These are phyloP conservation scores for Camelina sativa DNA, from an alignment of 345 rosid genomes.

Conservation along the genomic window DNA sequence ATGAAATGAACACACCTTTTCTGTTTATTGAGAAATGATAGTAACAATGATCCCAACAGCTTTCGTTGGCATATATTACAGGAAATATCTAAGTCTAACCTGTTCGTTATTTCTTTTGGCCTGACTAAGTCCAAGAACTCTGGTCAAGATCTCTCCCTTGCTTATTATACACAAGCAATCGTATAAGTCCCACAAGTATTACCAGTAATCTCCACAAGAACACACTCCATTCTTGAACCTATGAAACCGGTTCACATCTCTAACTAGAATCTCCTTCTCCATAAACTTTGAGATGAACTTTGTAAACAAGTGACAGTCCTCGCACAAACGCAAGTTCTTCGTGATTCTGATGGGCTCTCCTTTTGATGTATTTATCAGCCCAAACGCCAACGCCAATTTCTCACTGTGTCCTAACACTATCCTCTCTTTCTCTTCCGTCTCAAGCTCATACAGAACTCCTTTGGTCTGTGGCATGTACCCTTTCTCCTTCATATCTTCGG, in stretches of 20 bases:
- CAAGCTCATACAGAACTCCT: conserved; percentile 84
- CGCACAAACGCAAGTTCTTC: conserved; percentile 85
- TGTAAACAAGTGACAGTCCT: conserved; percentile 84
- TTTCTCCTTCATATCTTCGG: conserved; percentile 78
- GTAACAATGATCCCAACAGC: conserved; percentile 39
- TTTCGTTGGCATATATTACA: conserved; percentile 31
- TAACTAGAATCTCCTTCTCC: conserved; percentile 75
- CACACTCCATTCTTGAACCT: conserved; percentile 77
- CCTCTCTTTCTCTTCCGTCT: conserved; percentile 69
- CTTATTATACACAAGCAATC: conserved; percentile 37
- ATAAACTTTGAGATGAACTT: conserved; percentile 78
- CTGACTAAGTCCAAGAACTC: conserved; percentile 19
- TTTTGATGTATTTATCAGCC: conserved; percentile 66
- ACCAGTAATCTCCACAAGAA: conserved; percentile 93
- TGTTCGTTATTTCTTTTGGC: conserved; percentile 22
- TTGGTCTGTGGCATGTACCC: conserved; percentile 83
- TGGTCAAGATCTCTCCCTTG: conserved; percentile 32
- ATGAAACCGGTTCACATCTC: conserved; percentile 89
- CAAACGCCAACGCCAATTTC: conserved; percentile 84
- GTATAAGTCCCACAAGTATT: conserved; percentile 30
- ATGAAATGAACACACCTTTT: not conserved
- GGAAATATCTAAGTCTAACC: conserved; percentile 21
- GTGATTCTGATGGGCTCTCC: conserved; percentile 80
- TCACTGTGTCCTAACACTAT: conserved; percentile 87
- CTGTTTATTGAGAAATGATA: not conserved